Base-by-base conservation (phyloP, 805 yeast genomes). In the Metschnikowia similis region DNA sequence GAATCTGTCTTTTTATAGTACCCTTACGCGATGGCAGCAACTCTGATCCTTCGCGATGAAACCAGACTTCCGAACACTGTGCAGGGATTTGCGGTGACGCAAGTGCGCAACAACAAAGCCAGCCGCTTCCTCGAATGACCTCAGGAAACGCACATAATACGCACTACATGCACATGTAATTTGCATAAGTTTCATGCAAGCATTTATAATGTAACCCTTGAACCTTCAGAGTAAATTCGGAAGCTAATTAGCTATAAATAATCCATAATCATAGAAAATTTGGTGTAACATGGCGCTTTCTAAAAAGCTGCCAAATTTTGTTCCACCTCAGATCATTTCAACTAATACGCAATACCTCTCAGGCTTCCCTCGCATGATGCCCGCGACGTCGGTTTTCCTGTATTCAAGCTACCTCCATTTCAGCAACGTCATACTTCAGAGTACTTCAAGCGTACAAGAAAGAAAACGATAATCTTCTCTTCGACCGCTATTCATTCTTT, bases 111-210 rank as follows among this genome's bases (percentile, higher is more conserved):
- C 26, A 40, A 8, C 31, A 27, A 27, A 27, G 40, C 46, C 40
- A 43, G 46, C 46, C 46, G 39, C 26, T 35, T 28, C 46, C 16
- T 35, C 17, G 46, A 43, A 43, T 43, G 46, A 43, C 46, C 46
- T 35, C 27, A 27, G n/a, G 14, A 35, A 42, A 27, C 28, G 45
- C 36, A 36, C 37, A 43, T 27, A 16, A 32, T 35, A 28, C 13
- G 46, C 37, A 32, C 8, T 17, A 9, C 45, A 32, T 34, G 38
- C 38, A 34, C 40, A 34, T 27, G 10, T 32, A 10, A 5, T 11
- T 35, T 35, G 39, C 46, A 43, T 35, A 27, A 8, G 7, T 38
- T 11, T 16, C 29, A 32, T 41, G 45, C 37, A 17, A 32, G 10
- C 31, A 16, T 41, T n/a, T 21, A 26, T 21, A 21, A 26, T 21